phyloP scores from a whole-genome alignment of 129 eudicot species.

The Scalesia atractyloides region DNA sequence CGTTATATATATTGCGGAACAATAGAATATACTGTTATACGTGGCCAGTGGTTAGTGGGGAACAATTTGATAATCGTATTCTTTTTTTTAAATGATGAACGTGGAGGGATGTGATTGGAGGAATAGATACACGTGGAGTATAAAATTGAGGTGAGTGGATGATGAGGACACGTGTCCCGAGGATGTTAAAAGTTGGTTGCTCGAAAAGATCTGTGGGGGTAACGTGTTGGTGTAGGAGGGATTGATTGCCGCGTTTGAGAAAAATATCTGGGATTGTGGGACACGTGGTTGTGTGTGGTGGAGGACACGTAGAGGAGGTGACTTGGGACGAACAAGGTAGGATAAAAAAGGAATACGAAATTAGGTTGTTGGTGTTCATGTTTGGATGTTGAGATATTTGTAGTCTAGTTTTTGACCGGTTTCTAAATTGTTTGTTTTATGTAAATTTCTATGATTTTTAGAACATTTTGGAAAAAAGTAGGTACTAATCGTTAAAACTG shows the following conservation, averaged over 20 bases:
- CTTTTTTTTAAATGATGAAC: conserved; percentile 11
- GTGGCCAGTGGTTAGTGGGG: conserved; percentile 17
- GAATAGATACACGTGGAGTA: conserved; percentile 20
- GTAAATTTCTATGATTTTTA: too few relatives aligned
- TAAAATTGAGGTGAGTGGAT: neutral
- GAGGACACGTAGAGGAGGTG: conserved; percentile 31
- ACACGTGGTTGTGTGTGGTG: conserved; percentile 20
- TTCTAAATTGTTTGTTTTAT: neutral
- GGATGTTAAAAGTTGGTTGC: conserved; percentile 30
- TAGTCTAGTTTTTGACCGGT: conserved; percentile 18
- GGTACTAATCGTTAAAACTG: too few relatives aligned
- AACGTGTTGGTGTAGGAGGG: conserved; percentile 36
- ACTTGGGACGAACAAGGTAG: conserved; percentile 24
- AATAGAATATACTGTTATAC: neutral
- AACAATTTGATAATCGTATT: neutral
- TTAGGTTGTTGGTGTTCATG: conserved; percentile 4
- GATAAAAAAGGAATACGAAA: neutral
- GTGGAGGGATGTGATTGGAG: conserved; percentile 28
- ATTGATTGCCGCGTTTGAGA: conserved; percentile 24
- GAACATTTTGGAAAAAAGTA: too few relatives aligned
- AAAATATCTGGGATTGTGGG: conserved; percentile 31
- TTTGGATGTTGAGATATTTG: conserved; percentile 31
- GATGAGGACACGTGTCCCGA: conserved; percentile 37
- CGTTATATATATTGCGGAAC: conserved; percentile 11
- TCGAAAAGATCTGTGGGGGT: conserved; percentile 28